A percentile compares a stretch with the other conserved stretches of the same genome.
phyloP scores from a whole-genome alignment of 2,329 filamentous ascomycete genomes.

The Aspergillus sp. region DNA sequence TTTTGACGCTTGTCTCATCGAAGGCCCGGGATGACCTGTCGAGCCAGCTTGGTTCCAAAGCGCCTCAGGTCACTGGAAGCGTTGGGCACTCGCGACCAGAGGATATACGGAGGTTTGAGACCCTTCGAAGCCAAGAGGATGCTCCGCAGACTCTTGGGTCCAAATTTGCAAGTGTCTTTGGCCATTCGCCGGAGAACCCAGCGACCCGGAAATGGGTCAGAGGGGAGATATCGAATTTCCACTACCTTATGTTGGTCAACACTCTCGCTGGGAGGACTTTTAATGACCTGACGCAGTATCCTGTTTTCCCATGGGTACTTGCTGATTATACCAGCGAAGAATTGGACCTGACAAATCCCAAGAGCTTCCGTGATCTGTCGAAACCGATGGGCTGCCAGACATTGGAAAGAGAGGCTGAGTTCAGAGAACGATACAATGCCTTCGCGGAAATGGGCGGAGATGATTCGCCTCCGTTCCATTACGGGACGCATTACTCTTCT shows the following conservation, averaged over 20 bases:
- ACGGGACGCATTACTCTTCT: conserved; percentile 96
- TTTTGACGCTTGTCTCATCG: conserved; percentile 75
- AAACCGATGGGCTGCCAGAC: conserved; percentile 97
- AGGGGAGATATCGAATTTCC: conserved; percentile 96
- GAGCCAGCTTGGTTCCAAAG: conserved; percentile 66
- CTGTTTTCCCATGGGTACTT: conserved; percentile 94
- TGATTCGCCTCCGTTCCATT: conserved; percentile 76
- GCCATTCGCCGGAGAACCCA: conserved; percentile 71
- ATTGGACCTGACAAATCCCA: conserved; percentile 75
- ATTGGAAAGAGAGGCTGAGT: conserved; percentile 65
- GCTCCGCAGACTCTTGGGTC: conserved; percentile 66
- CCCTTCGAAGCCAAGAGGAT: conserved; percentile 62
- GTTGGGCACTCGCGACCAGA: conserved; percentile 69
- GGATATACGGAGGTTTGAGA: conserved; percentile 86
- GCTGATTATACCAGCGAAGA: conserved; percentile 94
- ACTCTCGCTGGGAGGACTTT: conserved; percentile 96
- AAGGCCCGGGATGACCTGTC: conserved; percentile 72
- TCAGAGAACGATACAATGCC: conserved; percentile 75
- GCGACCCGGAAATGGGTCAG: conserved; percentile 84
- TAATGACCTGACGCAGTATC: conserved; percentile 96
- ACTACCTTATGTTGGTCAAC: conserved; percentile 97
- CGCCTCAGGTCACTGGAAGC: conserved; percentile 68
- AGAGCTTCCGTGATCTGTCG: conserved; percentile 80
- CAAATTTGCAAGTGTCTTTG: conserved; percentile 89
- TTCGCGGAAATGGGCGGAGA: conserved; percentile 84